These are phyloP conservation scores for Yamadazyma sp. DNA, from an alignment of 805 yeast genomes.

Conservation along the genomic window DNA sequence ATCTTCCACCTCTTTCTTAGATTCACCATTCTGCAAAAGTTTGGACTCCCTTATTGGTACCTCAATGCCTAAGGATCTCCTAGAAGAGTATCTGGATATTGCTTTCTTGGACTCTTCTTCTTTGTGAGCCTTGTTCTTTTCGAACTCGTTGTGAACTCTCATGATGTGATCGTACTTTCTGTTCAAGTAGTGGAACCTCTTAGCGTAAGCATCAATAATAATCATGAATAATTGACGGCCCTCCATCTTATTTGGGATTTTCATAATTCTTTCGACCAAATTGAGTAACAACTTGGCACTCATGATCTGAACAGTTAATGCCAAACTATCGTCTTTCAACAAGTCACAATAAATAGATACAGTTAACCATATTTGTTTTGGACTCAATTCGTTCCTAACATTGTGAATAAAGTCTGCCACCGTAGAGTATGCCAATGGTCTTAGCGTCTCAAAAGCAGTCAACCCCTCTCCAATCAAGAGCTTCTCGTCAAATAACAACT, in stretches of 20 bases:
- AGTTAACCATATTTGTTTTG: conserved; percentile 84
- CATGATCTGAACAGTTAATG: conserved; percentile 92
- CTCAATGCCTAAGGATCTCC: conserved; percentile 24
- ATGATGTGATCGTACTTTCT: conserved; percentile 66
- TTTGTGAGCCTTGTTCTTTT: conserved; percentile 38
- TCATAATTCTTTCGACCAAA: conserved; percentile 83
- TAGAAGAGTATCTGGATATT: conserved; percentile 36
- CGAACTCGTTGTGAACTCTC: conserved; percentile 56
- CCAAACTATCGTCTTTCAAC: conserved; percentile 76
- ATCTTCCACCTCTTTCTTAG: conserved; percentile 5
- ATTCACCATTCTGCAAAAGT: conserved; percentile 2
- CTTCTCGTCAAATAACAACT: conserved; percentile 78
- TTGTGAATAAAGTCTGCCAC: conserved; percentile 96
- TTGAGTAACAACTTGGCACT: conserved; percentile 88
- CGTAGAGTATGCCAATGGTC: conserved; percentile 92
- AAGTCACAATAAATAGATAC: conserved; percentile 79
- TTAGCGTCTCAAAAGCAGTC: conserved; percentile 82
- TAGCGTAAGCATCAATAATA: conserved; percentile 85
- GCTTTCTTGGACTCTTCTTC: conserved; percentile 46
- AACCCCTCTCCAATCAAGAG: conserved; percentile 90
- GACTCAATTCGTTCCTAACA: conserved; percentile 77
- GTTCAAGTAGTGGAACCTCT: conserved; percentile 75
- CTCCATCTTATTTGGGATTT: conserved; percentile 76
- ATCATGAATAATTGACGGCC: conserved; percentile 81
- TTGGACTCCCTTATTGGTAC: conserved; percentile 5